These are phyloP conservation scores for Phytophthora boehmeriae DNA, from an alignment of 352 stramenopile genomes.

Conservation along the genomic window DNA sequence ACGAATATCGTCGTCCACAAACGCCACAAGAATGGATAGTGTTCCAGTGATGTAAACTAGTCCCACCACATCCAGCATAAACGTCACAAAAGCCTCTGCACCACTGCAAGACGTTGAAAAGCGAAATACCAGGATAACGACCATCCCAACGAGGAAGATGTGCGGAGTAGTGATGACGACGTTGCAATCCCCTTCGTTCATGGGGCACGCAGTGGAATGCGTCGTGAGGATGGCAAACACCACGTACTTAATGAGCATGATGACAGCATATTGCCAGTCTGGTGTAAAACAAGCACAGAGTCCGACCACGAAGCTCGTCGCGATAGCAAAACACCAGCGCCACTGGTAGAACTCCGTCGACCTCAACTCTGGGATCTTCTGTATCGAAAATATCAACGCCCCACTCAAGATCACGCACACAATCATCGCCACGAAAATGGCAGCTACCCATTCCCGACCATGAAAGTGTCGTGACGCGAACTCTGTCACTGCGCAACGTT, in stretches of 20 bases:
- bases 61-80: constrained; percentile 54
- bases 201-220: constrained; percentile 54
- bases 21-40: constrained; percentile 50
- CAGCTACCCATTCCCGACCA: constrained; percentile 48
- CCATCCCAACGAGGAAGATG: constrained; percentile 38
- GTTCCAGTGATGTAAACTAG: constrained; percentile 61
- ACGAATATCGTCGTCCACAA: constrained; percentile 60
- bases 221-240: constrained; percentile 56
- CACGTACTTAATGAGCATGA: constrained; percentile 45
- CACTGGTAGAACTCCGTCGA: constrained; percentile 53
- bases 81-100: constrained; percentile 38
- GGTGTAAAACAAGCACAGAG: constrained; percentile 51
- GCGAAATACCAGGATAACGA: constrained; percentile 47
- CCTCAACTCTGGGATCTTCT: constrained; percentile 35
- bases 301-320: constrained; percentile 35
- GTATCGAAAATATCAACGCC: constrained; percentile 30
- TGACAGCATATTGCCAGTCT: constrained; percentile 46
- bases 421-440: constrained; percentile 29
- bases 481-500: constrained; percentile 25
- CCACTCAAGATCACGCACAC: constrained; percentile 22
- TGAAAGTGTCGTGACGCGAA: constrained; percentile 23
- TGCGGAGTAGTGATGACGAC: constrained; percentile 31
- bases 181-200: constrained; percentile 49
- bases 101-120: constrained; percentile 32
- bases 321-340: constrained; percentile 40